Evolutionary conservation across 345 rosid genomes (phyloP), one percentile per base, ranked within the genome.

Genomic region (thale cress (Arabidopsis thaliana)): DNA sequence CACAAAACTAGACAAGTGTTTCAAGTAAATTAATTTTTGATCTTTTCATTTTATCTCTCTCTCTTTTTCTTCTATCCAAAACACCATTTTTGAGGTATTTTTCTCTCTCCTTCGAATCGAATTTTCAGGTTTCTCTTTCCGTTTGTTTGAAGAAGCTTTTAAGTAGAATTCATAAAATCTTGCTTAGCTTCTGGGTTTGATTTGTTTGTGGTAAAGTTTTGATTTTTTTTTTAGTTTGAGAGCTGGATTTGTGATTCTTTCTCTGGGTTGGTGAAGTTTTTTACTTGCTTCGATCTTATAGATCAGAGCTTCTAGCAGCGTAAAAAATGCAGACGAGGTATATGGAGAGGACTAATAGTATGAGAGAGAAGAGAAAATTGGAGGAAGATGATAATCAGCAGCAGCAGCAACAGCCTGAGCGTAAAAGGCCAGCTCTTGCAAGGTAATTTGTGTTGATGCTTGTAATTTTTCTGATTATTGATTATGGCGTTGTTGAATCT

Each of bases 371-470:
- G 85, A 83, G 98, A 66, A 81, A 88, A 33, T 72, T 86, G 56
- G 97, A 91, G 58, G 81, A 85, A 56, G 79, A 84, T 55, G 81
- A 82, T 8, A 83, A 68, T 20, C 3, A 42, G 1, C 42, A 65
- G 14, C 67, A 64, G 40, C 33, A 85, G 46, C 85, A 79, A 25
- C 94, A 89, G 74, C 90, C 96, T 23, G 97, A 90, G 68, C 79
- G 88, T 77, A 94, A 91, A 76, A 84, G 91, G 41, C 98, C 98
- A 2, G 97, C 98, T 85, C 82, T 94, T 74, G 93, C 97, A 23
- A 91, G 98, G 96, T 90, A 34, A 45, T 62, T 24, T 76, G 20
- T 41, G 62, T 40, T 58, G 37, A 28, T 46, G 20, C 5, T 67
- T 74, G 20, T 71, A 1, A 55, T 23, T 50, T 7, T n/a, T 25